These are phyloP conservation scores for Taxillus chinensis DNA, from an alignment of 164 flowering plant species.

Conservation along the genomic window DNA sequence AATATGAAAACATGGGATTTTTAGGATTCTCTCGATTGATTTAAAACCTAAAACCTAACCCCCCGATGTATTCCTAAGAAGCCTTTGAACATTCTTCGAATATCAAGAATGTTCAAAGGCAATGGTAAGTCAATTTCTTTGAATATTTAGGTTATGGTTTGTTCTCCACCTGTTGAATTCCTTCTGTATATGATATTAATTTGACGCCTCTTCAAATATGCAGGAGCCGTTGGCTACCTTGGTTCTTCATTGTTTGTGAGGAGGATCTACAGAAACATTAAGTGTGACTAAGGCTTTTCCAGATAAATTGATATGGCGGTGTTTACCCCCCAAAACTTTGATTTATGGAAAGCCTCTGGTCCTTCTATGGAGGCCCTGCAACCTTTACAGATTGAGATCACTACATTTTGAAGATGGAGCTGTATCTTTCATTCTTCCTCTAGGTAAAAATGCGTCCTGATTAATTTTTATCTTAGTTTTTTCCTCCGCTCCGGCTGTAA, in stretches of 20 bases:
- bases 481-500: no score
- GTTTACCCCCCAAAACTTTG: neutral
- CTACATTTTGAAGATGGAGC: neutral
- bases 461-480: no score
- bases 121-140: no score
- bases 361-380: neutral
- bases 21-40: no score
- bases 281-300: slow-evolving; percentile 60
- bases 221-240: slow-evolving; percentile 89
- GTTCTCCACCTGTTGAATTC: no score
- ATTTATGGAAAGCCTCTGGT: neutral
- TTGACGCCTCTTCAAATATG: slow-evolving; percentile 6
- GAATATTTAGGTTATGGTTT: no score
- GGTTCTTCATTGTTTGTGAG: slow-evolving; percentile 78
- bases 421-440: neutral
- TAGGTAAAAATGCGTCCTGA: no score
- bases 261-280: slow-evolving; percentile 92
- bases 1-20: no score
- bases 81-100: no score
- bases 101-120: no score
- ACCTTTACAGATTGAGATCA: neutral
- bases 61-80: no score
- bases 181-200: neutral
- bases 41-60: no score
- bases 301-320: slow-evolving; percentile 20